phyloP scores from a whole-genome alignment of 331 rosid species.

The Malus hybrid region DNA sequence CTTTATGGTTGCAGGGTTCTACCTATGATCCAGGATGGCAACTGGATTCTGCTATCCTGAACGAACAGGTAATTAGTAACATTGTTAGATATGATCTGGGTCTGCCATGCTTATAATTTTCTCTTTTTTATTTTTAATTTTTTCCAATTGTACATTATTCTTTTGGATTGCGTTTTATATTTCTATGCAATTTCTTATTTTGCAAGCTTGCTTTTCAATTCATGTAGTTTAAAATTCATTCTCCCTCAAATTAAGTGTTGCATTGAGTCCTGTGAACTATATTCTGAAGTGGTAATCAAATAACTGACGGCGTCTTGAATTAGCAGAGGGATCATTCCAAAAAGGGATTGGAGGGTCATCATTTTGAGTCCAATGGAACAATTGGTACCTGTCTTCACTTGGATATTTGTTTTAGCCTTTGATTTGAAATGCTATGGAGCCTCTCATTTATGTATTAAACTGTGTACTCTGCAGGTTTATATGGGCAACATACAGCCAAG shows the following conservation, averaged over 20 bases:
- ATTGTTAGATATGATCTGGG: background rate
- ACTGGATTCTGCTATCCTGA: slow-evolving; percentile 52
- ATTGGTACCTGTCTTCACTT: slow-evolving; percentile 43
- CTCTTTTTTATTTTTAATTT: background rate
- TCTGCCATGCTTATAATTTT: background rate
- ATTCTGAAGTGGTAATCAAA: slow-evolving; percentile 7
- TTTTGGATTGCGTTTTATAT: background rate
- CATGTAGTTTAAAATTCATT: background rate
- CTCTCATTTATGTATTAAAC: slow-evolving; percentile 11
- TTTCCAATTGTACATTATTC: background rate
- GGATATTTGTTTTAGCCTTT: slow-evolving; percentile 10
- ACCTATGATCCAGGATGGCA: slow-evolving; percentile 87
- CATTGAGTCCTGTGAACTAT: background rate
- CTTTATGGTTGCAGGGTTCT: slow-evolving; percentile 54
- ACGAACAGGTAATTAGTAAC: slow-evolving; percentile 61
- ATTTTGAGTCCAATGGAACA: slow-evolving; percentile 74
- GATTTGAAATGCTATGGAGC: background rate
- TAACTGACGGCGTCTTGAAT: slow-evolving; percentile 15
- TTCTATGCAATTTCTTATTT: background rate
- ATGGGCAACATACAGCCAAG: slow-evolving; percentile 63
- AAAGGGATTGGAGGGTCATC: slow-evolving; percentile 72
- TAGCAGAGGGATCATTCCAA: slow-evolving; percentile 81
- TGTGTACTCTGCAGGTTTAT: slow-evolving; percentile 49
- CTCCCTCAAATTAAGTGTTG: background rate
- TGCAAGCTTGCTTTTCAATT: background rate